A percentile compares a stretch with the other conserved stretches of the same genome.
phyloP scores from a whole-genome alignment of 2,329 filamentous ascomycete genomes.

The Calonectria leucothoes region DNA sequence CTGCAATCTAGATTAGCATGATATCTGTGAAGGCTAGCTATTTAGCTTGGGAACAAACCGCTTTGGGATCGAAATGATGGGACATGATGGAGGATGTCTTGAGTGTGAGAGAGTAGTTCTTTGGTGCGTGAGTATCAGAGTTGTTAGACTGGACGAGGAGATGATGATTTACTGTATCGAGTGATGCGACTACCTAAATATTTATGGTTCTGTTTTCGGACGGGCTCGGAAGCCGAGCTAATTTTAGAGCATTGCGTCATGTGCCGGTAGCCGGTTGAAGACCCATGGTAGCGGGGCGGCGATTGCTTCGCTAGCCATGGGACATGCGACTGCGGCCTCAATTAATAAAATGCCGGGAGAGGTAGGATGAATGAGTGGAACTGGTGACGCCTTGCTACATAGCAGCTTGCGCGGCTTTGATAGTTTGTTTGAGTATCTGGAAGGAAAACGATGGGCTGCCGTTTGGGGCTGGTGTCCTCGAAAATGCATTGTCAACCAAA shows the following conservation, averaged over 20 bases:
- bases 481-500: no score
- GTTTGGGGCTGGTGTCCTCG: no score
- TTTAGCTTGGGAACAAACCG: neutral
- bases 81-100: neutral
- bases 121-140: no score
- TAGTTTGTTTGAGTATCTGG: no score
- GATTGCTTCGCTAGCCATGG: neutral
- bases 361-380: neutral
- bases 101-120: neutral
- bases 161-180: neutral
- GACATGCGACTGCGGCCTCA: neutral
- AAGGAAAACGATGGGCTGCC: no score
- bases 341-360: neutral
- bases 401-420: accelerated
- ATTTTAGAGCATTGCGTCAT: neutral
- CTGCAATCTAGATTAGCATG: neutral
- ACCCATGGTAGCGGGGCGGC: neutral
- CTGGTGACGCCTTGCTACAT: neutral
- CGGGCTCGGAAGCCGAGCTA: neutral
- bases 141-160: no score
- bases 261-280: neutral
- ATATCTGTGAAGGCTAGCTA: neutral
- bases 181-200: neutral
- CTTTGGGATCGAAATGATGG: neutral
- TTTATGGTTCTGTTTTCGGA: neutral